These are phyloP conservation scores for Talaromyces wortmannii DNA, from an alignment of 495 filamentous ascomycete species.

Conservation along the genomic window DNA sequence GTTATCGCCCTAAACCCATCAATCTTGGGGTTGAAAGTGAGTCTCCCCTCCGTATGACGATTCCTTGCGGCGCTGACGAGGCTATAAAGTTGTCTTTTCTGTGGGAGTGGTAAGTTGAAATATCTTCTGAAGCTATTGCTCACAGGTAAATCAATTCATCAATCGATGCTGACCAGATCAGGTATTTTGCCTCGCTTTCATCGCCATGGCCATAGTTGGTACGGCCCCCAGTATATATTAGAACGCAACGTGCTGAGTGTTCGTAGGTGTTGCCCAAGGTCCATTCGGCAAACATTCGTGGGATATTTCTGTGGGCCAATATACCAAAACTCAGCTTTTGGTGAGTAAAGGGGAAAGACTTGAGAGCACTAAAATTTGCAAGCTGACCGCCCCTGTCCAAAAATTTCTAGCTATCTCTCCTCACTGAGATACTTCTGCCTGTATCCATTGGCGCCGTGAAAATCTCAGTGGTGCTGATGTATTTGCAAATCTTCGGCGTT, in stretches of 20 bases:
- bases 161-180: background rate
- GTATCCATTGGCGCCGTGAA: constrained; percentile 13
- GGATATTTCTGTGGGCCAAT: background rate
- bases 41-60: background rate
- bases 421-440: constrained; percentile 7
- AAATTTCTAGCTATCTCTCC: constrained; percentile 5
- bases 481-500: constrained; percentile 8
- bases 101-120: background rate
- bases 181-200: background rate
- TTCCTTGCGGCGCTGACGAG: background rate
- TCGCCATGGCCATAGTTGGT: background rate
- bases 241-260: background rate
- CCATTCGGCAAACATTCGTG: background rate
- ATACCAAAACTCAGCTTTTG: background rate
- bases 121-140: no score
- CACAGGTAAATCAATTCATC: no score
- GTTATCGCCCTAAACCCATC: background rate
- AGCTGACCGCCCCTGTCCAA: background rate
- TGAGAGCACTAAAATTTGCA: background rate
- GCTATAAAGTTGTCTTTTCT: background rate
- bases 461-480: constrained; percentile 10
- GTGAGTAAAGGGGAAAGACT: background rate
- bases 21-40: background rate
- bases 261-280: background rate
- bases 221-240: background rate